These are phyloP conservation scores for Talaromyces rugulosus DNA, from an alignment of 2,329 filamentous ascomycete species.

Conservation along the genomic window DNA sequence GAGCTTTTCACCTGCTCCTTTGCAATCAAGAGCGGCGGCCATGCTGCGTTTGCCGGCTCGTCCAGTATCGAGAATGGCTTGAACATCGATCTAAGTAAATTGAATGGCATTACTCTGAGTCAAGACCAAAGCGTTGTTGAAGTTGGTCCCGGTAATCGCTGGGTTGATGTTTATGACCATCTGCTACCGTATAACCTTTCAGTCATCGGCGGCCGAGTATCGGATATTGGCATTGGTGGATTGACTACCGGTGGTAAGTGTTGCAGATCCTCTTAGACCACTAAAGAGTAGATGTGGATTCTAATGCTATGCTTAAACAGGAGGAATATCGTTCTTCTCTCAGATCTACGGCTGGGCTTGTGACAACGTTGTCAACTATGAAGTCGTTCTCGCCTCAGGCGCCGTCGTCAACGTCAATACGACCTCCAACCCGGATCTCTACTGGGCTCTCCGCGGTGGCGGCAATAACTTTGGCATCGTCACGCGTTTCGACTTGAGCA, in stretches of 20 bases:
- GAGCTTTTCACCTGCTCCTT: conserved; percentile 39
- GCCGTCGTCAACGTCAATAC: conserved; percentile 29
- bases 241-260: conserved; percentile 22
- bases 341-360: conserved; percentile 31
- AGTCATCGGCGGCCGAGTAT: conserved; percentile 31
- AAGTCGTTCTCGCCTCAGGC: conserved; percentile 27
- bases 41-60: conserved; percentile 49
- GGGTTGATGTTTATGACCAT: conserved; percentile 29
- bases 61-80: conserved; percentile 23
- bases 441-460: conserved; percentile 39
- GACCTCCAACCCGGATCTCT: conserved; percentile 31
- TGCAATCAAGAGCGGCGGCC: conserved; percentile 55
- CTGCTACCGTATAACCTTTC: conserved; percentile 28
- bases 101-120: conserved; percentile 26
- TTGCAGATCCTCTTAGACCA: background rate
- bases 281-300: background rate
- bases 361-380: conserved; percentile 32
- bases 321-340: conserved; percentile 32
- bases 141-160: conserved; percentile 31
- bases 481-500: conserved; percentile 38
- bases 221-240: conserved; percentile 24
- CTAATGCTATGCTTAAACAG: conserved; percentile 7
- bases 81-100: conserved; percentile 28
- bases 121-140: conserved; percentile 24
- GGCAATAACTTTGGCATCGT: conserved; percentile 37